Percentiles rank a stretch among this genome's conserved stretches.
phyloP scores from a whole-genome alignment of 805 yeast genomes.

The Naumovozyma baii region DNA sequence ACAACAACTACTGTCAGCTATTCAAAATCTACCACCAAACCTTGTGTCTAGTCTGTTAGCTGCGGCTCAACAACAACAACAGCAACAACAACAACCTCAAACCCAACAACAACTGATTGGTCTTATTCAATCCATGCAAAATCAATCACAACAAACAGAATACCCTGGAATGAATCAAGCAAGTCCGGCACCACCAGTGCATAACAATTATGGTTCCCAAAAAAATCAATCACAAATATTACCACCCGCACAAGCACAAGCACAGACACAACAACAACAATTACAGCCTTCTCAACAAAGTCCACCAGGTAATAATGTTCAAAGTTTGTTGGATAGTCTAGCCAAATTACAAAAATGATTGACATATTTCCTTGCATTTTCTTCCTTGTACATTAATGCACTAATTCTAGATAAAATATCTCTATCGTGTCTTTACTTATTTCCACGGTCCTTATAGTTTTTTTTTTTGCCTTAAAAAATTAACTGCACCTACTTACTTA shows the following conservation, averaged over 20 bases:
- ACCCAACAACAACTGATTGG: conserved; percentile 23
- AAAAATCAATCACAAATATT: not conserved
- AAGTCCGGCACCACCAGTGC: conserved; percentile 13
- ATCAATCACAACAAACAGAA: conserved; percentile 12
- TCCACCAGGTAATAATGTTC: conserved; percentile 28
- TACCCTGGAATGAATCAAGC: conserved; percentile 10
- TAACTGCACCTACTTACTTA: no score
- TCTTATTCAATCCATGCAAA: conserved; percentile 29
- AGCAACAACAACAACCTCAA: conserved; percentile 23
- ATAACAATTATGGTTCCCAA: conserved; percentile 1
- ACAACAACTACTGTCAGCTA: conserved; percentile 25
- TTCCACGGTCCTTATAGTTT: no score
- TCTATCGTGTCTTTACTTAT: not conserved
- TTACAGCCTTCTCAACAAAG: conserved; percentile 17
- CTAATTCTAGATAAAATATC: conserved; percentile 1
- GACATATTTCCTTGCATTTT: not conserved
- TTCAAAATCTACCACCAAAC: conserved; percentile 30
- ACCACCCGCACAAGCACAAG: not conserved
- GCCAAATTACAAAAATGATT: conserved; percentile 29
- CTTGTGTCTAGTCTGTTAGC: conserved; percentile 26
- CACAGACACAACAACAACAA: conserved; percentile 1
- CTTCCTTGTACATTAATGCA: not conserved
- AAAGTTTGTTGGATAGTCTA: conserved; percentile 32
- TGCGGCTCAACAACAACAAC: conserved; percentile 29
- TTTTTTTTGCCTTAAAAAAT: no score